Base-by-base conservation (phyloP, 2,329 filamentous ascomycete genomes). In the Fusarium buharicum region DNA sequence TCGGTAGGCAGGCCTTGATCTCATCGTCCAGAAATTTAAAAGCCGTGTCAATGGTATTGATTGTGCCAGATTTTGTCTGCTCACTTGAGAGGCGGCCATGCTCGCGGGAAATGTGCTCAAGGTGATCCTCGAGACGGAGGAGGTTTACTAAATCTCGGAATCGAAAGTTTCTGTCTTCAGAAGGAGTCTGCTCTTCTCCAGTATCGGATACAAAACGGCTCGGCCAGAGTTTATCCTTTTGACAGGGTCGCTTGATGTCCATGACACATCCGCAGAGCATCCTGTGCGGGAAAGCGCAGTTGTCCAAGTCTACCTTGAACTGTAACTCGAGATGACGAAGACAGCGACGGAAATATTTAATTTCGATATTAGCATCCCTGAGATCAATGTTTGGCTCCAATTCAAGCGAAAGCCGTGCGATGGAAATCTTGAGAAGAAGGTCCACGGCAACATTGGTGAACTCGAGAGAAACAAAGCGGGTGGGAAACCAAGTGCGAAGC, bases 181-280 rank as follows among this genome's bases (percentile, higher is more conserved):
- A 11, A 12, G 37, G 28, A 4, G 27, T 20, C 14, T 11, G n/a
- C 9, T 22, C 8, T 0, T 43, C 43, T 0, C n/a, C 14, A 2
- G n/a, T 20, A 0, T 16, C 24, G 10, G 10, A 27, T 8, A n/a
- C 43, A 27, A 65, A 67, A n/a, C 62, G 36, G 6, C 38, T 28
- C 6, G 44, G 41, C 64, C 64, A 67, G 8, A 67, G 37, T 18
- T n/a, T 46, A 0, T 13, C 3, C 39, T 67, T 67, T 28, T 62
- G 22, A 20, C 41, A 47, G 16, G 45, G 51, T 2, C 54, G 55
- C 49, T 62, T 67, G 11, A 67, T 1, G 3, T 17, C 30, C 1
- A 65, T 13, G 5, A 47, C 14, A 10, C 61, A 67, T n/a, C 58
- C 61, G 11, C 49, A 52, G n/a, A 66, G 49, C 16, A 65, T 36